Evolutionary conservation across 2,329 filamentous ascomycete genomes (phyloP).

Genomic region (Aspergillus costaricaensis): DNA sequence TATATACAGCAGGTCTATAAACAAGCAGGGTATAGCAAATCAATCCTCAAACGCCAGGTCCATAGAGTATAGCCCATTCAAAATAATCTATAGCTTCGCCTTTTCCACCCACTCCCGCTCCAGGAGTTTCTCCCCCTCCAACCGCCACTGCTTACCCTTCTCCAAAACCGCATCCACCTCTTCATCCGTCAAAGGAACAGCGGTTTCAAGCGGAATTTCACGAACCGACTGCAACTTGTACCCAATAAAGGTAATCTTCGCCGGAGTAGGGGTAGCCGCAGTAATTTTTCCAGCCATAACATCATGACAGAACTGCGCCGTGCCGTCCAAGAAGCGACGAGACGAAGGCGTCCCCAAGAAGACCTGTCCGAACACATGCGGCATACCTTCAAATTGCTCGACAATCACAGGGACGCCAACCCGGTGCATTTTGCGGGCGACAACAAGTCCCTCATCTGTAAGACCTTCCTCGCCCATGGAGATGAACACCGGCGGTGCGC

Average conservation of each 20-base stretch:
- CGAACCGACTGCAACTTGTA: slow-evolving; percentile 30
- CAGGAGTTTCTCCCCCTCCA: slow-evolving; percentile 39
- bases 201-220: slow-evolving; percentile 36
- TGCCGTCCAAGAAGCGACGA: slow-evolving; percentile 56
- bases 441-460: slow-evolving; percentile 43
- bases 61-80: too few species aligned
- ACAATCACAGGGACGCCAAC: slow-evolving; percentile 41
- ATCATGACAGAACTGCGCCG: slow-evolving; percentile 56
- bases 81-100: slow-evolving; percentile 23
- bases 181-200: slow-evolving; percentile 37
- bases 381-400: slow-evolving; percentile 50
- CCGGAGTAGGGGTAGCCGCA: slow-evolving; percentile 17
- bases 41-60: neutral
- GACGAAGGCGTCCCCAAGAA: slow-evolving; percentile 52
- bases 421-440: slow-evolving; percentile 43
- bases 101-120: slow-evolving; percentile 33
- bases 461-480: slow-evolving; percentile 46
- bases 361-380: slow-evolving; percentile 58
- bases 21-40: neutral
- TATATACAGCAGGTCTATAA: neutral
- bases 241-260: slow-evolving; percentile 34
- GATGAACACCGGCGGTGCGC: slow-evolving; percentile 45
- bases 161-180: slow-evolving; percentile 36
- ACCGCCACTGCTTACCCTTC: slow-evolving; percentile 32
- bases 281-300: slow-evolving; percentile 32